phyloP scores from a whole-genome alignment of 306 rosid genomes.

The Leucaena leucocephala region DNA sequence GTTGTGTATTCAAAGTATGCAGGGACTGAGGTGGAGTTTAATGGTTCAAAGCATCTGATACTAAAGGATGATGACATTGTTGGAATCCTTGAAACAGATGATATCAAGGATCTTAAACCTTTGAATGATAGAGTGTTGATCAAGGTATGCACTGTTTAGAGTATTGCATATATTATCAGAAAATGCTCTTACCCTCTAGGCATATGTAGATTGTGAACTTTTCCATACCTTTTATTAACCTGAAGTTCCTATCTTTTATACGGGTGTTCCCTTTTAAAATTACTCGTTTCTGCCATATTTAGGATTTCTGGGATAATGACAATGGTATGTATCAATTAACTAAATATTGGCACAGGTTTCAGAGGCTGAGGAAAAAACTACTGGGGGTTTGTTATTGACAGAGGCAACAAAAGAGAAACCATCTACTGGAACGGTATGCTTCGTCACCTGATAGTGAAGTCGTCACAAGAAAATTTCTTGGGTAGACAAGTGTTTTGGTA shows the following conservation, averaged over 20 bases:
- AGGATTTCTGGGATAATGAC: not conserved
- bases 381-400: constrained; percentile 85
- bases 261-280: not conserved
- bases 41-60: constrained; percentile 85
- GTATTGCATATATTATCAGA: constrained; percentile 10
- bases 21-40: constrained; percentile 91
- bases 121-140: constrained; percentile 84
- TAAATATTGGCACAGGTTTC: constrained; percentile 60
- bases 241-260: no score
- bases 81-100: constrained; percentile 86
- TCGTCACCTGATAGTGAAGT: not conserved
- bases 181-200: not conserved
- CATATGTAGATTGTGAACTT: not conserved
- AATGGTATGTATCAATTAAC: not conserved
- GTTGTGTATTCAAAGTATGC: constrained; percentile 91
- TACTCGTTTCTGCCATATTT: constrained; percentile 22
- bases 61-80: constrained; percentile 91
- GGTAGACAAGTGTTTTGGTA: not conserved
- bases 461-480: not conserved
- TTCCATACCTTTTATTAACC: constrained; percentile 6
- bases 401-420: constrained; percentile 85
- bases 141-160: constrained; percentile 54
- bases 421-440: constrained; percentile 74
- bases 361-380: constrained; percentile 78
- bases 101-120: constrained; percentile 90